phyloP scores from a whole-genome alignment of 2,329 filamentous ascomycete species.

The Scolecobasidium constrictum region DNA sequence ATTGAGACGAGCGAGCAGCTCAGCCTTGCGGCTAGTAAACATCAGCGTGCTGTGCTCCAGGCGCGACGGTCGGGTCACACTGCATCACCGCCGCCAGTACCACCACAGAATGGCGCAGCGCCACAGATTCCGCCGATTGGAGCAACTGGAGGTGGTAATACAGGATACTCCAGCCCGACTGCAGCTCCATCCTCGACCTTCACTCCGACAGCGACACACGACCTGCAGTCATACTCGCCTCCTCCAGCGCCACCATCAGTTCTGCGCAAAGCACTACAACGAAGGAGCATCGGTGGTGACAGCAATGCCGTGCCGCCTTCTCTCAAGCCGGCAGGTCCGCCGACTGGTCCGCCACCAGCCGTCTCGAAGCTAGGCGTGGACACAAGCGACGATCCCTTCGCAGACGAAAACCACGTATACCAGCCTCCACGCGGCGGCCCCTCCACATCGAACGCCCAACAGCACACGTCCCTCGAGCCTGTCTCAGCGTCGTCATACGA shows the following conservation, averaged over 20 bases:
- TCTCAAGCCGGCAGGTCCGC: not conserved
- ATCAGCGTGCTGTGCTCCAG: conserved; percentile 65
- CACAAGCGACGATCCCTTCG: conserved; percentile 3
- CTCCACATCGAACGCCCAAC: not conserved
- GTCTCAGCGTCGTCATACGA: not conserved
- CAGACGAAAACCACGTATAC: conserved; percentile 1
- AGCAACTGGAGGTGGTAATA: not conserved
- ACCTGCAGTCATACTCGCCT: conserved; percentile 7
- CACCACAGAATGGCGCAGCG: not conserved
- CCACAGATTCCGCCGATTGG: not conserved
- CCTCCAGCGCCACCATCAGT: conserved; percentile 8
- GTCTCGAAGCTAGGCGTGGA: not conserved
- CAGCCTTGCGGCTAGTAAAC: conserved; percentile 68
- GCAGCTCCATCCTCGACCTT: conserved; percentile 3
- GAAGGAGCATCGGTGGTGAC: not conserved
- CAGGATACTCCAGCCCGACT: conserved; percentile 2
- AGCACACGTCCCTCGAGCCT: conserved; percentile 1
- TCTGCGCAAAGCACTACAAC: conserved; percentile 8
- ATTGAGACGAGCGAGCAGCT: conserved; percentile 94
- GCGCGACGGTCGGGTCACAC: conserved; percentile 37
- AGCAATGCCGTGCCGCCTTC: not conserved
- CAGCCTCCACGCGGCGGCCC: not conserved
- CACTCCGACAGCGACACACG: not conserved
- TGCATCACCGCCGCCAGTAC: conserved; percentile 4
- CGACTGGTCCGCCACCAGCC: not conserved